Base-by-base conservation (phyloP, 345 rosid species). In the Populus tremula region DNA sequence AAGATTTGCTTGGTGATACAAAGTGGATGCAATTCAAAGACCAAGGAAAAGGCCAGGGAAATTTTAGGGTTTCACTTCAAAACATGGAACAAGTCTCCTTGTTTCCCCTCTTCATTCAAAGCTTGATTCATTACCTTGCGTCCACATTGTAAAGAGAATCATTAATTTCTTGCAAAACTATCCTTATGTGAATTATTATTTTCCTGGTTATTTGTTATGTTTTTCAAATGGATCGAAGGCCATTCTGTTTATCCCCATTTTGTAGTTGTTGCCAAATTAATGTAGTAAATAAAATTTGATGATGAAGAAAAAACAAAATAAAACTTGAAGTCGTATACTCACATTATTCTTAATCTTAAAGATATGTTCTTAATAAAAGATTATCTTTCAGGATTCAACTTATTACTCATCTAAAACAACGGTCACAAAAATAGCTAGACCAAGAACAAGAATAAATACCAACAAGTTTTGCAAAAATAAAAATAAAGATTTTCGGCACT, bases 1-100 rank as follows among this genome's bases (percentile, higher is more conserved):
- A 93, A 90, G 88, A 70, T 94, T 75, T 90, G 91, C 70, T 73
- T 91, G 84, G 86, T 94, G 71, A 71, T 91, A 54, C 96, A 91
- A 81, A 83, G 88, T 16, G 91, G 80, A 14, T 76, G 90, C 67
- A 82, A 82, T 29, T 78, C 62, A 63, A 87, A 77, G 83, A 89
- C 85, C 29, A 84, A 86, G 76, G 92, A 87, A 33, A 92, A 83
- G 77, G 97, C 94, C 2, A 83, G 72, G 68, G 91, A 94, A 74
- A 77, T 89, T 53, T 89, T 94, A 67, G 87, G 87, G 81, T 74
- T 88, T 84, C 94, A 92, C 83, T 89, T 90, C 54, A 79, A 86
- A 73, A 84, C 61, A 13, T 92, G 98, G 97, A 90, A 82, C 79
- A 85, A 84, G 36, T 88, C 94, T 62, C 86, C 91, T 29, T 91